phyloP scores from a whole-genome alignment of 352 stramenopile species.

The Phytophthora europaea region DNA sequence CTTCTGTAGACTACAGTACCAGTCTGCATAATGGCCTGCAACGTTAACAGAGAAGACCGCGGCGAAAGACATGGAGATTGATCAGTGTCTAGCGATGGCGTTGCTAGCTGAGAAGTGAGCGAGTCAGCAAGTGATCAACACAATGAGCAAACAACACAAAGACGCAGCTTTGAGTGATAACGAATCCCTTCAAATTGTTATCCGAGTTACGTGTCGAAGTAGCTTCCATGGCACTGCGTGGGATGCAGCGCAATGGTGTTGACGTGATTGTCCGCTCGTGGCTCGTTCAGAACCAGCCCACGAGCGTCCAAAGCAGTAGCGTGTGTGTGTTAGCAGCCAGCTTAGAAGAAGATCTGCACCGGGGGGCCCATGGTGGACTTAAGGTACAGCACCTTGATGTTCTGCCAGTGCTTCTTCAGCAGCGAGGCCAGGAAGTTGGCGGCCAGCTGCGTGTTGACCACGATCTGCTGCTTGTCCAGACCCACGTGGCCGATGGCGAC shows the following conservation, averaged over 20 bases:
- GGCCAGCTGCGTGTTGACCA: conserved; percentile 98
- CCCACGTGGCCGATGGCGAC: conserved; percentile 98
- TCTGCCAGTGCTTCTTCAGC: conserved; percentile 99
- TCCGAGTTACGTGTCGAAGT: conserved; percentile 38
- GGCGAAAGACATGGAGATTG: no score
- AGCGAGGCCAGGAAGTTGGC: conserved; percentile 99
- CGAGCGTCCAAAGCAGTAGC: conserved; percentile 1
- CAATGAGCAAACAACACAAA: no score
- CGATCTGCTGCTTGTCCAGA: conserved; percentile 96
- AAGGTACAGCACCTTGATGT: conserved; percentile 99
- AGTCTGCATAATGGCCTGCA: no score
- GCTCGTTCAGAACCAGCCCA: background rate
- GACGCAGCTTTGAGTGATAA: conserved; percentile 23
- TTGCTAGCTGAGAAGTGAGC: no score
- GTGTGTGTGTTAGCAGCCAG: conserved; percentile 1
- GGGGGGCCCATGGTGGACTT: conserved; percentile 99
- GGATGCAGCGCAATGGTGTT: conserved; percentile 32
- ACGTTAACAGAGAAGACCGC: no score
- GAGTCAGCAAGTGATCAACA: no score
- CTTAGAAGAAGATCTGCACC: conserved; percentile 99
- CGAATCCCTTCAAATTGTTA: conserved; percentile 62
- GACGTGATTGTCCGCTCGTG: conserved; percentile 27
- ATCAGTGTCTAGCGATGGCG: no score
- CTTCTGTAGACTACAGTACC: no score
- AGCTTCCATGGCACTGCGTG: conserved; percentile 39